Evolutionary conservation across 805 yeast species (phyloP), one percentile per base, ranked within the genome.

Genomic region (Novakomyces olei): DNA sequence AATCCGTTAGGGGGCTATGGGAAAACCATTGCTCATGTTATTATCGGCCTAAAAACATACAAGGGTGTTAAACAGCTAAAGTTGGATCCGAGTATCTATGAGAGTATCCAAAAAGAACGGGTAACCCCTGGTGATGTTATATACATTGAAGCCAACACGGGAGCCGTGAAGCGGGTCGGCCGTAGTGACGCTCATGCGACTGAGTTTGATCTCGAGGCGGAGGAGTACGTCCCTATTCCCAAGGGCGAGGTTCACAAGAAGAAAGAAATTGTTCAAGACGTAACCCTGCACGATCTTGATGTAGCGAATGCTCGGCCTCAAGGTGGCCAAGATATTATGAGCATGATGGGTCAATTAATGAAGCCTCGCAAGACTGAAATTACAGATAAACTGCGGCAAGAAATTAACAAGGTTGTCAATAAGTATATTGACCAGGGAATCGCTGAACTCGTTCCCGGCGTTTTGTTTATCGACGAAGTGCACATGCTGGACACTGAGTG

Each of bases 131-230:
- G 99, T 34, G 99, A 88, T 55, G 95, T 88, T 33, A 81, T 88
- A 40, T 85, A 91, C 51, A 80, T 88, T 42, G 99, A 88, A 57
- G 78, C 95, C 37, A 85, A 91, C 48, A 85, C 95, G 10, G 99
- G 99, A 27, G 80, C 93, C 15, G 94, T 88, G 26, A 25, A 42
- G 36, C 66, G 96, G 48, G 92, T 88, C 17, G 99, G 99, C 34
- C 69, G 99, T 53, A 77, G 92, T n/a, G 96, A 88, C 53, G 94
- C 95, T 0, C 81, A 81, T 48, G 95, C 98, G 16, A 81, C 98
- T 6, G 99, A 88, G 57, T 88, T 83, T 46, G 99, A 88, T 55
- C 67, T 91, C 38, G 96, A 88, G 63, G 94, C 96, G 18, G 95
- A 91, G 57, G 96, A 88, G 57, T 88, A 88, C 54, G 96, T 88